phyloP scores from a whole-genome alignment of 2,329 filamentous ascomycete genomes.

The Blastomyces emzantsi region DNA sequence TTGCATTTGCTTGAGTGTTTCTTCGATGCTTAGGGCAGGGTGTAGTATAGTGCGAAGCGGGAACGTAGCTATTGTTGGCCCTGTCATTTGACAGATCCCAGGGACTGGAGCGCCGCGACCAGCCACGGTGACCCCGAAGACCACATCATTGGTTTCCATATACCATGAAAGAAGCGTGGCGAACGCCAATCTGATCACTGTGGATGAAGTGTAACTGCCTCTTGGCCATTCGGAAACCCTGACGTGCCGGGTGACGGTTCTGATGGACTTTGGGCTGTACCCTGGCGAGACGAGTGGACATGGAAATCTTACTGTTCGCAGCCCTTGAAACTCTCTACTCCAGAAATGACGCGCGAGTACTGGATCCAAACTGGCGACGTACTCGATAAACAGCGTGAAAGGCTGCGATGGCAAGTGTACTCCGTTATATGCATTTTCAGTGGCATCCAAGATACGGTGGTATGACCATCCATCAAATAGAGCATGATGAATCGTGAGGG shows the following conservation, averaged over 20 bases:
- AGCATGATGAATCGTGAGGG: constrained; percentile 37
- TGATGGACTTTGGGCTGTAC: not conserved
- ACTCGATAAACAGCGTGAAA: constrained; percentile 18
- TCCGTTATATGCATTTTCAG: constrained; percentile 15
- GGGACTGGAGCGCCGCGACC: constrained; percentile 30
- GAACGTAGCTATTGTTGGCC: constrained; percentile 35
- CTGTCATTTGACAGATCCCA: constrained; percentile 33
- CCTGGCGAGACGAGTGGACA: not conserved
- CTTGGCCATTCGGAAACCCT: constrained; percentile 6
- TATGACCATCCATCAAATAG: constrained; percentile 35
- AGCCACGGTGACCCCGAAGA: constrained; percentile 37
- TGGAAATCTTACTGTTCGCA: constrained; percentile 17
- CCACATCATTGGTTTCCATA: constrained; percentile 32
- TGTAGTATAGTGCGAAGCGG: constrained; percentile 32
- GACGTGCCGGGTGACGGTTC: not conserved
- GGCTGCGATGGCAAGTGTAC: constrained; percentile 11
- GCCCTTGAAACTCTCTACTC: constrained; percentile 14
- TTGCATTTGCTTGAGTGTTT: constrained; percentile 48
- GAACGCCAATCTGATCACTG: constrained; percentile 36
- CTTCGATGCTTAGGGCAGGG: constrained; percentile 26
- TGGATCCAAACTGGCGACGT: constrained; percentile 13
- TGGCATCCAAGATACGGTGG: constrained; percentile 15
- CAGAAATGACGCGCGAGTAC: constrained; percentile 32
- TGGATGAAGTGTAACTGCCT: constrained; percentile 21
- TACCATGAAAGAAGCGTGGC: constrained; percentile 31